Percentiles rank a stretch among this genome's conserved stretches.
These are phyloP conservation scores for Fusarium burgessii DNA, from an alignment of 2,329 filamentous ascomycete genomes.

Conservation along the genomic window DNA sequence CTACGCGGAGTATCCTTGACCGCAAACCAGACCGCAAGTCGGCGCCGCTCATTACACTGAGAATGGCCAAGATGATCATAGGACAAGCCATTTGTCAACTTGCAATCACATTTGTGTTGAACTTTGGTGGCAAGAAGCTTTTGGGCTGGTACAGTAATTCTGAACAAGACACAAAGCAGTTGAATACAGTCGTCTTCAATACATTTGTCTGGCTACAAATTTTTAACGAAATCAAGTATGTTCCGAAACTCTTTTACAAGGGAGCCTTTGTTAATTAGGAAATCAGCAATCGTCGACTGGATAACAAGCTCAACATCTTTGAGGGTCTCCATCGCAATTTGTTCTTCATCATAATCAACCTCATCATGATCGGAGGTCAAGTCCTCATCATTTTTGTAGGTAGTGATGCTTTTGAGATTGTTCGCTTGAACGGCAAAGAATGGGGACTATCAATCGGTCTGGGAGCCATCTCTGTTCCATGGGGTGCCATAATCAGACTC, in stretches of 20 bases:
- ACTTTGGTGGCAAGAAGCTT: slow-evolving; percentile 70
- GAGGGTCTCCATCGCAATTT: slow-evolving; percentile 82
- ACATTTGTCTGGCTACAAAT: slow-evolving; percentile 80
- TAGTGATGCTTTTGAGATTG: slow-evolving; percentile 78
- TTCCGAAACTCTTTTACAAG: slow-evolving; percentile 67
- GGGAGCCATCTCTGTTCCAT: slow-evolving; percentile 78
- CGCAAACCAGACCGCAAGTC: slow-evolving; percentile 70
- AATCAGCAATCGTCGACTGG: slow-evolving; percentile 70
- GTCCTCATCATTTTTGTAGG: slow-evolving; percentile 88
- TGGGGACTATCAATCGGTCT: slow-evolving; percentile 88
- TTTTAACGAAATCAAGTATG: slow-evolving; percentile 73
- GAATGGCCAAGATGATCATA: slow-evolving; percentile 74
- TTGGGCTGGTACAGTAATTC: slow-evolving; percentile 57
- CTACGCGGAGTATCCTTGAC: slow-evolving; percentile 68
- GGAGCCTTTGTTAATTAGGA: slow-evolving; percentile 67
- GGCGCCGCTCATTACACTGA: slow-evolving; percentile 77
- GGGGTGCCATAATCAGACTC: slow-evolving; percentile 79
- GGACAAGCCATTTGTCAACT: slow-evolving; percentile 73
- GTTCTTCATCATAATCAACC: slow-evolving; percentile 85
- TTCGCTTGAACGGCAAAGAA: slow-evolving; percentile 71
- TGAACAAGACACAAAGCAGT: slow-evolving; percentile 47
- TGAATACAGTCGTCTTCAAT: slow-evolving; percentile 75
- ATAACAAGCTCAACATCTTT: slow-evolving; percentile 90
- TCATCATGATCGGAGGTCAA: slow-evolving; percentile 86
- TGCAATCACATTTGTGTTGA: slow-evolving; percentile 66